Base-by-base conservation (phyloP, 176 grass and related monocot genomes). In the Raddia distichophylla region DNA sequence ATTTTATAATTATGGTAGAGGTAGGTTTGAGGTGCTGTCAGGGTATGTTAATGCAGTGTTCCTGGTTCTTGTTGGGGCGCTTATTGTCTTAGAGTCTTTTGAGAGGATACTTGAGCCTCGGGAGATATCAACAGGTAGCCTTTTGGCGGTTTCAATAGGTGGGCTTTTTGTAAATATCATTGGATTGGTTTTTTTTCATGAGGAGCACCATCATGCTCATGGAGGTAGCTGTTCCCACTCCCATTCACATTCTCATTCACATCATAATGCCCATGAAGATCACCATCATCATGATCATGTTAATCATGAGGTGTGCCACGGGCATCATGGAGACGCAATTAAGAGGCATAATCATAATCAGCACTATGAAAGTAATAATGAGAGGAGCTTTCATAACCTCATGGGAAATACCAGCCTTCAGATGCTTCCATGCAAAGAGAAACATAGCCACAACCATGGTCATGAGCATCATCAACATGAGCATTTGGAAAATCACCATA, bases 31-130 rank as follows among this genome's bases (percentile, higher is more conserved):
- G 88, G 86, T 98, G 32, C 87, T 98, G 43, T 98, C 96, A n/a
- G 96, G 96, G 37, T 98, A 98, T 90, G 93, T 91, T 33, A 98
- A 98, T 88, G 96, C 96, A n/a, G 90, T 95, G 11, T 90, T 95
- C 67, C 86, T 98, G 82, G 93, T 98, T 52, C 88, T 98, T 86
- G 93, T 93, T 61, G 96, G 96, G 20, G 86, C 60, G 0, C 62
- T 98, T 19, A 95, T 98, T 72, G 96, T 98, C 13, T 81, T 95
- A 61, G 96, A 98, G 61, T 95, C 92, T 1, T 82, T 98, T 69
- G 96, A 98, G 85, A 91, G 96, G 76, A 98, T 98, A 66, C 92
- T 95, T 75, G 96, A 98, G 79, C 96, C 96, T 45, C 79, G 90
- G 40, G 96, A 98, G 80, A 93, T 98, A 84, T 98, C 96, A 9